A percentile compares a stretch with the other conserved stretches of the same genome.
Conservation (phyloP, 495 filamentous ascomycete species). For the Xylaria intraflava region DNA sequence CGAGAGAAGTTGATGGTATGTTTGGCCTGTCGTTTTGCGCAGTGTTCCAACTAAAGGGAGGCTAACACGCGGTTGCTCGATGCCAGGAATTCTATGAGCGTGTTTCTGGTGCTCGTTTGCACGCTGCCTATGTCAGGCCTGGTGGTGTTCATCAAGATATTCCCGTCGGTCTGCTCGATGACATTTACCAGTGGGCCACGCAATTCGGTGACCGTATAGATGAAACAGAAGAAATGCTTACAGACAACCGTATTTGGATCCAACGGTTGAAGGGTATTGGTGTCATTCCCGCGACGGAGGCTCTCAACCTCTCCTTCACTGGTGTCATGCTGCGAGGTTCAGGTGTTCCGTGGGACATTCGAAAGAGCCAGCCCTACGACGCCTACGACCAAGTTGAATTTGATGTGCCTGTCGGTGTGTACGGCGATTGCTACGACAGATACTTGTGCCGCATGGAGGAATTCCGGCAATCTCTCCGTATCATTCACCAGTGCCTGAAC, state of each 20-base stretch:
- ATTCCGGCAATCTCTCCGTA: constrained; percentile 93
- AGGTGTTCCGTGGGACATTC: constrained; percentile 95
- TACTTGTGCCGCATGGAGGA: constrained; percentile 99
- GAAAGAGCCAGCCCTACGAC: constrained; percentile 93
- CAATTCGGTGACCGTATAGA: constrained; percentile 99
- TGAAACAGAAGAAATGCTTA: constrained; percentile 96
- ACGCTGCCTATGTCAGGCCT: constrained; percentile 96
- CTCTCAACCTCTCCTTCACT: constrained; percentile 90
- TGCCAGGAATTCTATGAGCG: constrained; percentile 97
- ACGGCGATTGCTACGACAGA: constrained; percentile 98
- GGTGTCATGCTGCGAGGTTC: constrained; percentile 97
- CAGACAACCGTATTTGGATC: constrained; percentile 99
- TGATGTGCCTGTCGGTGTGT: constrained; percentile 91
- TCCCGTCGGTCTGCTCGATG: constrained; percentile 89
- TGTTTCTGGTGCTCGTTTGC: constrained; percentile 94
- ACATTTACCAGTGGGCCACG: constrained; percentile 99
- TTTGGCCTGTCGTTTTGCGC: constrained; percentile 9
- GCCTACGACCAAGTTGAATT: constrained; percentile 98
- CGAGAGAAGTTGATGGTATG: constrained; percentile 97
- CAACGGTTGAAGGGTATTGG: constrained; percentile 85
- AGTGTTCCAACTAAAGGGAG: not conserved
- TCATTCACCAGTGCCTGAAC: constrained; percentile 98
- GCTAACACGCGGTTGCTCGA: constrained; percentile 5
- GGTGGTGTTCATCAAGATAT: constrained; percentile 96
- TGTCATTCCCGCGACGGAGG: constrained; percentile 84